These are phyloP conservation scores for Silene uniflora DNA, from an alignment of 148 eudicot species.

Conservation along the genomic window DNA sequence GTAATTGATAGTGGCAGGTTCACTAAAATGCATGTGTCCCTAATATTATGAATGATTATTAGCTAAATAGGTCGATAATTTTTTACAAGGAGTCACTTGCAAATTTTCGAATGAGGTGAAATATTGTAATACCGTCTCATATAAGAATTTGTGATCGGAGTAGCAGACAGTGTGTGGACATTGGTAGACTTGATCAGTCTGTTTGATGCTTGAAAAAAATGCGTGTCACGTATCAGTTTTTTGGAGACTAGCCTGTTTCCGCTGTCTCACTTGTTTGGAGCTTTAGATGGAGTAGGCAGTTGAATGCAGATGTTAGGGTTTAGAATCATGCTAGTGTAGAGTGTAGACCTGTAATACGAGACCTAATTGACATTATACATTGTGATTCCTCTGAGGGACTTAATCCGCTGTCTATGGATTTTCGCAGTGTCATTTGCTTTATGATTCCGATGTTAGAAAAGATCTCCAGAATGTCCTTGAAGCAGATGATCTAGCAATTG, in stretches of 20 bases:
- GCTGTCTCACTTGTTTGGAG: not conserved
- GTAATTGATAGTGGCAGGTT: no score
- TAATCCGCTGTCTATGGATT: not conserved
- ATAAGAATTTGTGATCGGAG: not conserved
- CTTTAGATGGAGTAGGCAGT: not conserved
- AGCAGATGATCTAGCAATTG: slow-evolving; percentile 71
- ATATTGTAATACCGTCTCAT: not conserved
- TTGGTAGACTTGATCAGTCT: not conserved
- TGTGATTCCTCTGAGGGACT: slow-evolving; percentile 1
- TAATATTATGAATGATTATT: no score
- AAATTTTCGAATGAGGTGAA: not conserved
- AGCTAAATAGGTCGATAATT: no score
- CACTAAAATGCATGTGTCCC: no score
- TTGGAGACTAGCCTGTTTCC: not conserved
- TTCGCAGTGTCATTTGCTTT: slow-evolving; percentile 81
- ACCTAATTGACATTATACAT: not conserved
- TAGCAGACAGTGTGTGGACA: not conserved
- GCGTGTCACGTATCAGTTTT: not conserved
- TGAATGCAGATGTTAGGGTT: not conserved
- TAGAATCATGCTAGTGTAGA: not conserved
- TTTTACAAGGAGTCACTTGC: no score
- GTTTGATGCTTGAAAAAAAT: not conserved
- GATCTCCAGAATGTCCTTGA: slow-evolving; percentile 77
- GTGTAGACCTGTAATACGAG: not conserved
- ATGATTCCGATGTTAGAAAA: slow-evolving; percentile 61